Conservation (phyloP, 768 basidiomycete species). For the Russula abietina region DNA sequence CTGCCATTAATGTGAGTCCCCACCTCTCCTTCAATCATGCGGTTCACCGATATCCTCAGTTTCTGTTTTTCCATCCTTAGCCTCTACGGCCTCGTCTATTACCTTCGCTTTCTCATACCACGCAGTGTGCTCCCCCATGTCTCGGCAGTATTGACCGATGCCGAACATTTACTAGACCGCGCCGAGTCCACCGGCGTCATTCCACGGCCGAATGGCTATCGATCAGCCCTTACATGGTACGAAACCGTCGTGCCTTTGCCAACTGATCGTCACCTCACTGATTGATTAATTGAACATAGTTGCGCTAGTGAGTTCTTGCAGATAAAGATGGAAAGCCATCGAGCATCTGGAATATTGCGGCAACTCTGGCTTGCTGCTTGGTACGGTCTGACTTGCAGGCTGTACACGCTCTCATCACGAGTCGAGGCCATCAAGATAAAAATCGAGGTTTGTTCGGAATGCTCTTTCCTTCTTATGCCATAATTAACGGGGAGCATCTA, state of each 20-base stretch:
- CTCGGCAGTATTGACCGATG: neutral
- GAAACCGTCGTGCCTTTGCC: too few relatives aligned
- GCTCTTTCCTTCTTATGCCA: neutral
- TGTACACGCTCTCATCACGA: neutral
- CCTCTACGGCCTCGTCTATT: too few relatives aligned
- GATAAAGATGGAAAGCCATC: constrained; percentile 6
- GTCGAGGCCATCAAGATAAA: neutral
- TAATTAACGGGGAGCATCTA: neutral
- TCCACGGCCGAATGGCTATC: neutral
- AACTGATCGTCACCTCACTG: too few relatives aligned
- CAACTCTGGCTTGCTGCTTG: constrained; percentile 1
- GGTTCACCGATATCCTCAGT: neutral
- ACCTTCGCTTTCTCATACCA: neutral
- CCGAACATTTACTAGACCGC: neutral
- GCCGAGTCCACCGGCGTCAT: neutral
- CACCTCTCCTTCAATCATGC: neutral
- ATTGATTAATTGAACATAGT: too few relatives aligned
- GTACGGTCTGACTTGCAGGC: constrained; percentile 1
- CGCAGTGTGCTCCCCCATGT: neutral
- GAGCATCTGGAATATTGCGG: neutral
- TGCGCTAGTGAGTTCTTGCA: neutral
- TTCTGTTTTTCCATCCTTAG: neutral
- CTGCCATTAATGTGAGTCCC: neutral
- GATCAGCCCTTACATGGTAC: neutral
- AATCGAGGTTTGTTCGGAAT: neutral